These are phyloP conservation scores for Puccinellia tenuiflora DNA, from an alignment of 176 grass and related monocot genomes.

Conservation along the genomic window DNA sequence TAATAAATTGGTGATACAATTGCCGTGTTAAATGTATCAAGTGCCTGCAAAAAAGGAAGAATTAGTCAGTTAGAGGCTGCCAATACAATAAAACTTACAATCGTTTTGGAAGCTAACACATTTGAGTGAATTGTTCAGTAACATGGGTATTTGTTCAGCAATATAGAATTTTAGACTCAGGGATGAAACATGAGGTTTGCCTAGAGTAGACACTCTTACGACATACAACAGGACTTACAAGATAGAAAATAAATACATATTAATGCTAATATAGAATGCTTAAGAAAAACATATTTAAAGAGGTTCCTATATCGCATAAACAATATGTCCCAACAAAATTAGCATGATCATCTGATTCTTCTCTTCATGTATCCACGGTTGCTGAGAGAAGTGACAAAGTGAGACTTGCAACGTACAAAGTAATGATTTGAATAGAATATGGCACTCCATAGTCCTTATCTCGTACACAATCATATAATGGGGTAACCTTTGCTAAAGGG, in stretches of 20 bases:
- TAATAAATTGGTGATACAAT: conserved; percentile 99
- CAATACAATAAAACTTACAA: neutral
- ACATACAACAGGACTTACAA: neutral
- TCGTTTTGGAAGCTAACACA: neutral
- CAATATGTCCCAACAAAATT: neutral
- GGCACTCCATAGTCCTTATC: neutral
- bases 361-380: neutral
- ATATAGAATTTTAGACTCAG: neutral
- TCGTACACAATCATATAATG: neutral
- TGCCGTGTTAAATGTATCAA: conserved; percentile 95
- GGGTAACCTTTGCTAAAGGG: neutral
- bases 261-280: neutral
- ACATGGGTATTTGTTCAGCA: neutral
- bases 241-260: neutral
- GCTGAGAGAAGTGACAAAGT: conserved; percentile 6
- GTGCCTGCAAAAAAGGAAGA: conserved; percentile 41
- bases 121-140: neutral
- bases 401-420: neutral
- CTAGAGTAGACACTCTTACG: neutral
- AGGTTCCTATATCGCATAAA: neutral
- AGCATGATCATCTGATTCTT: neutral
- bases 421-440: neutral
- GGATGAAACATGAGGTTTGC: neutral
- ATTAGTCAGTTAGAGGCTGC: neutral
- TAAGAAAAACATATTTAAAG: neutral